Evolutionary conservation across 768 basidiomycete species (phyloP), one percentile per base, ranked within the genome.

Genomic region (Psilocybe tampanensis): DNA sequence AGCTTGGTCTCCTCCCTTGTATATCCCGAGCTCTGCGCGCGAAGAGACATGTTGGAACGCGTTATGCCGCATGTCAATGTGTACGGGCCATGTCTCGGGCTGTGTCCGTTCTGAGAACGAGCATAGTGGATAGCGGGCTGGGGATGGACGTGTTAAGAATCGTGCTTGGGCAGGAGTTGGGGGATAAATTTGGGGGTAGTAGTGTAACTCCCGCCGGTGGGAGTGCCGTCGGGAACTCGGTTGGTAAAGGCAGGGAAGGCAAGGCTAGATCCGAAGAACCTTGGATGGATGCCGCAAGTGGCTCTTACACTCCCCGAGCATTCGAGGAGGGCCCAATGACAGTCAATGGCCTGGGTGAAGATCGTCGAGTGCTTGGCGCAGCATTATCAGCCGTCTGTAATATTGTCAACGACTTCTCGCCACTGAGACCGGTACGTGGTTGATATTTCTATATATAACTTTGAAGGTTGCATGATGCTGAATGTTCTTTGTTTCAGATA

Each of bases 41-140:
- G 0, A 86, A 92, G 52, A 80, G 76, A 0, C 82, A 88, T 54
- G 76, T 86, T 15, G 92, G 90, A 1, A 88, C 95, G 2, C 84
- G 94, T 6, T 92, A 90, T 44, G 92, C 92, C 0, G 90, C 92
- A 0, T 94, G 92, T 64, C 95, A 96, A 63, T 90, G 89, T 61
- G 80, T 93, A 1, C 78, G 95, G 15, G 89, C 90, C 0, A 76
- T 98, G 36, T 86, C 86, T 39, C 82, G 96, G 21, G 87, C 86
- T 8, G 86, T 95, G 2, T 82, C 86, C 0, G 88, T 94, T 9
- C 75, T 95, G 26, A 77, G 93, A 26, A 97, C 95, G 32, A 92
- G 86, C 56, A 80, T 98, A 17, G 84, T 93, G 2, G 95, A 98
- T 64, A 85, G 83, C 29, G 91, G 89, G 1, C 74, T 95, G 2